A percentile compares a stretch with the other conserved stretches of the same genome.
phyloP scores from a whole-genome alignment of 345 rosid species.

The Salix suchowensis region DNA sequence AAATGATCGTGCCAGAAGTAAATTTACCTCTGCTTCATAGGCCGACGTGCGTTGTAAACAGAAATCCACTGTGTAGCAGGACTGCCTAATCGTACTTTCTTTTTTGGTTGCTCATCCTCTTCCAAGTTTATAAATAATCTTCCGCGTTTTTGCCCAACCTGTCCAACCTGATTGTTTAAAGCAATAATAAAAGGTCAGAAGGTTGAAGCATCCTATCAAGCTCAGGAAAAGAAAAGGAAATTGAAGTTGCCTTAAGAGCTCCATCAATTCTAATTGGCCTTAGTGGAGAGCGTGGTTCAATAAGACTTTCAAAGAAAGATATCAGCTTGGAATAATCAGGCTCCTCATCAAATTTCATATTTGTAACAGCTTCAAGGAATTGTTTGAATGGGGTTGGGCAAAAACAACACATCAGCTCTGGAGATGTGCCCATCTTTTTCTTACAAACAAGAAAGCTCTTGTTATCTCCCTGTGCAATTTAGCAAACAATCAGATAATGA shows the following conservation, averaged over 20 bases:
- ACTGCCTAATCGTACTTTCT: conserved; percentile 30
- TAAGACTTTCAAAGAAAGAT: conserved; percentile 26
- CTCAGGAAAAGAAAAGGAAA: not conserved
- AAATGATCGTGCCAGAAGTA: not conserved
- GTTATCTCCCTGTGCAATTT: conserved; percentile 24
- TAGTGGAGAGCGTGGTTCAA: conserved; percentile 24
- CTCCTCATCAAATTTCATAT: conserved; percentile 36
- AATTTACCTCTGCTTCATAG: conserved; percentile 32
- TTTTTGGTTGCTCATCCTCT: conserved; percentile 33
- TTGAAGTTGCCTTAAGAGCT: conserved; percentile 26
- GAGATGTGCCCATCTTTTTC: conserved; percentile 34
- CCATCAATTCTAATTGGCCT: conserved; percentile 33
- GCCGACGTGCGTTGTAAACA: conserved; percentile 28
- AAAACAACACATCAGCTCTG: conserved; percentile 30
- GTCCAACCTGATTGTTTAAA: conserved; percentile 5
- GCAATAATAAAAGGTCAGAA: not conserved
- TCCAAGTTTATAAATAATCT: conserved; percentile 27
- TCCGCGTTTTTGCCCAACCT: conserved; percentile 36
- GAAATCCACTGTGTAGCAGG: conserved; percentile 38
- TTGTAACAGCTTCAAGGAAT: conserved; percentile 28
- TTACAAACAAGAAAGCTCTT: conserved; percentile 33
- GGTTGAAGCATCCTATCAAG: not conserved
- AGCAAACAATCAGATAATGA: not conserved
- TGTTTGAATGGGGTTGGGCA: conserved; percentile 30
- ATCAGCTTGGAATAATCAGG: conserved; percentile 30